Percentiles rank a stretch among this genome's conserved stretches.
These are phyloP conservation scores for Alternaria triticina DNA, from an alignment of 2,329 filamentous ascomycete species.

Conservation along the genomic window DNA sequence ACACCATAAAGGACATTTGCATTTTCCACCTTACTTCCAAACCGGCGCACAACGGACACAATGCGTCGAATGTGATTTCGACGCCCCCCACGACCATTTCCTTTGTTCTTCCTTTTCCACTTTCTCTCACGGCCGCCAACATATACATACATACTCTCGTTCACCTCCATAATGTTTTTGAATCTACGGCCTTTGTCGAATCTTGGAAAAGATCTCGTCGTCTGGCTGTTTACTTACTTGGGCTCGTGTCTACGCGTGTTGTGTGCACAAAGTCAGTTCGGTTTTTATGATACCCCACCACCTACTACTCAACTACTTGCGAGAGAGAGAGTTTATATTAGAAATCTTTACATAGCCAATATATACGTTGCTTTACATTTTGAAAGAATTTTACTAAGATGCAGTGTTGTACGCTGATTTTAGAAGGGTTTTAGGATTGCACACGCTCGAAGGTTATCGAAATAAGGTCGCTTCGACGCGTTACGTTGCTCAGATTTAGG, in stretches of 20 bases:
- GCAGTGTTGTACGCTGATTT: not conserved
- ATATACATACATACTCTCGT: not conserved
- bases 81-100: constrained; percentile 39
- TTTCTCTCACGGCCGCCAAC: constrained; percentile 23
- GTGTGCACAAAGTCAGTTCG: constrained; percentile 1
- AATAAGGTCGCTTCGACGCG: not conserved
- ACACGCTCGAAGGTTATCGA: not conserved
- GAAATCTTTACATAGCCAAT: not conserved
- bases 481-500: not conserved
- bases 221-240: not conserved
- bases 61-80: constrained; percentile 43
- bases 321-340: not conserved
- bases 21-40: not conserved
- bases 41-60: constrained; percentile 34
- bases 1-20: constrained; percentile 1
- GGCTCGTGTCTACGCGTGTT: not conserved
- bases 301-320: not conserved
- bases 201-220: not conserved
- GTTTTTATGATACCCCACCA: constrained; percentile 1
- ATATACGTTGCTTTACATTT: not conserved
- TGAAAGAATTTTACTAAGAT: not conserved
- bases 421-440: no score
- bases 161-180: constrained; percentile 21
- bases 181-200: constrained; percentile 9
- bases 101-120: constrained; percentile 33